Conservation (phyloP, 495 filamentous ascomycete genomes). For the Penicillium riverlandense region DNA sequence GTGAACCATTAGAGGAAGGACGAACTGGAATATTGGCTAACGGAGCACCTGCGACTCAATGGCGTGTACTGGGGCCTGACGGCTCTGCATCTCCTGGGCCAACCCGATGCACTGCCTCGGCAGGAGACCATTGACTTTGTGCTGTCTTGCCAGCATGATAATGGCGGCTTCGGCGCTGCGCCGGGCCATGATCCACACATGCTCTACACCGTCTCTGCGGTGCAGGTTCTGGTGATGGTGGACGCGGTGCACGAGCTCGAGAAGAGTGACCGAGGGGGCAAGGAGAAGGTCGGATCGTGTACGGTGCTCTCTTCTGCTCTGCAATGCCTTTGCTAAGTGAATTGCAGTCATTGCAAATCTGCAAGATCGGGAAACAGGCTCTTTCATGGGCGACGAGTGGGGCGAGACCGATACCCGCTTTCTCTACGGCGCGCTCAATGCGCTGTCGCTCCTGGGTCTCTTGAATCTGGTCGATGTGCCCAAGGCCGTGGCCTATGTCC, state of each 20-base stretch:
- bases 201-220: slow-evolving; percentile 85
- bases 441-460: slow-evolving; percentile 71
- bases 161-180: slow-evolving; percentile 86
- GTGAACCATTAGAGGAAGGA: slow-evolving; percentile 61
- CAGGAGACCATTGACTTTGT: slow-evolving; percentile 83
- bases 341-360: slow-evolving; percentile 67
- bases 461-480: slow-evolving; percentile 65
- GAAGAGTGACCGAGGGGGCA: slow-evolving; percentile 54
- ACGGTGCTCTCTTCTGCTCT: slow-evolving; percentile 21
- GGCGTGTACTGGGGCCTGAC: slow-evolving; percentile 96
- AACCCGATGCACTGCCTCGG: slow-evolving; percentile 72
- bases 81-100: slow-evolving; percentile 75
- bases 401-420: slow-evolving; percentile 94
- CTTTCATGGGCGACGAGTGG: slow-evolving; percentile 91
- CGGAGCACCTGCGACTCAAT: slow-evolving; percentile 89
- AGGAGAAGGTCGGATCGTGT: slow-evolving; percentile 67
- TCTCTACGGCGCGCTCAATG: slow-evolving; percentile 80
- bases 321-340: slow-evolving; percentile 12
- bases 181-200: slow-evolving; percentile 94
- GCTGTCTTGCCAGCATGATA: slow-evolving; percentile 79
- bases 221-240: slow-evolving; percentile 80
- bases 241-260: slow-evolving; percentile 84
- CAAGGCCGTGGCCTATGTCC: slow-evolving; percentile 70
- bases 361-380: slow-evolving; percentile 74
- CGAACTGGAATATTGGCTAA: slow-evolving; percentile 94